Base-by-base conservation (phyloP, 108 stramenopile species). In the Cyclotella sp. region DNA sequence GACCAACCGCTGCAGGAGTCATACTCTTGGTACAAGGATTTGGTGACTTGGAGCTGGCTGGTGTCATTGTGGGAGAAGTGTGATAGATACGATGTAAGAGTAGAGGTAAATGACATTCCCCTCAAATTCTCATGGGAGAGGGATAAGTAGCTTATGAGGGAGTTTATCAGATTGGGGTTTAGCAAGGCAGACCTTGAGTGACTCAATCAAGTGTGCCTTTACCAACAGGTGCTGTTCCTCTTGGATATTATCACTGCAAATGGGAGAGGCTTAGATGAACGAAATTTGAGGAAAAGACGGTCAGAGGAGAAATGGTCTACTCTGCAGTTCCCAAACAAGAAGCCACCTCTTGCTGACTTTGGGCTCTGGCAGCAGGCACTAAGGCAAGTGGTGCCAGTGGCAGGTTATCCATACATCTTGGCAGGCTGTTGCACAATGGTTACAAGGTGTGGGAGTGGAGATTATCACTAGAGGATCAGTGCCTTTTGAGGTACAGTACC, bases 181-280 rank as follows among this genome's bases (percentile, higher is more conserved):
- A 0, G 0, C 10, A 22, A 0, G 0, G 0, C 11, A 9, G 62
- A 77, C 4, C 39, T 70, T 4, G 18, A 13, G 39, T 2, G 19
- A 5, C 42, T 78, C 10, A 78, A 72, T 46, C 43, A 63, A 22
- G 63, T 64, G 11, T 45, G 77, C 0, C 0, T 70, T 0, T 40
- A 78, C 40, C 69, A 71, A 21, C 77, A 78, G 47, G 77, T 71
- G 0, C 52, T 78, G 15, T 78, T 70, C 40, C 15, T 65, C 14
- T 71, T 54, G 18, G 69, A 72, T 39, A 24, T 78, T 0, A 29
- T 78, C 0, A 46, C 29, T 19, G 69, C 52, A 0, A 43, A n/a
- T 21, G 77, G 77, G 0, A 10, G 15, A 24, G 21, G 24, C 0
- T 27, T 78, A 1, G 77, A 78, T 55, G 43, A 18, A 2, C 53